A percentile compares a stretch with the other conserved stretches of the same genome.
Evolutionary conservation across 139 green algal genomes (phyloP).

Genomic region (Volvox reticuliferus): DNA sequence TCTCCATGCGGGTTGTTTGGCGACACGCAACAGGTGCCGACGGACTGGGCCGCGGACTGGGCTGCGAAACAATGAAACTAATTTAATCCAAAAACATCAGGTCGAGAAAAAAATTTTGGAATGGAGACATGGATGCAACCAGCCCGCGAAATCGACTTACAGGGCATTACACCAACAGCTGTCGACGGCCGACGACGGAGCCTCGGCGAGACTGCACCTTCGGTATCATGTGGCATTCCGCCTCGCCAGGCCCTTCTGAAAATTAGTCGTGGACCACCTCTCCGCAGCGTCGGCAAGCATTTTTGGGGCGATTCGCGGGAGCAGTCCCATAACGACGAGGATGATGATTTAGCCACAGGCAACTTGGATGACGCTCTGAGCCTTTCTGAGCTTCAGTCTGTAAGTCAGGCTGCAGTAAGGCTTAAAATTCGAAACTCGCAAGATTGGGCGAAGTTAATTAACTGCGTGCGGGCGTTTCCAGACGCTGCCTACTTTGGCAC

Average conservation of each 20-base stretch:
- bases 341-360: background rate
- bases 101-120: background rate
- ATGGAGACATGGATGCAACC: background rate
- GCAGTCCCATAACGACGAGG: background rate
- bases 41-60: background rate
- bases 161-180: background rate
- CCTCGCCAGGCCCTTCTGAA: background rate
- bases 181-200: conserved; percentile 3
- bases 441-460: too few relatives aligned
- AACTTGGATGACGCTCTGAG: background rate
- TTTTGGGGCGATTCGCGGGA: background rate
- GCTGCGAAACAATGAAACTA: too few relatives aligned
- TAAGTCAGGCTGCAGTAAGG: background rate
- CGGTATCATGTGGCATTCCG: background rate
- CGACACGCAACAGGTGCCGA: background rate
- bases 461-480: too few relatives aligned
- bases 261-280: background rate
- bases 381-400: conserved; percentile 22
- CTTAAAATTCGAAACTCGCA: too few relatives aligned
- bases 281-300: background rate
- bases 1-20: background rate
- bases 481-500: too few relatives aligned
- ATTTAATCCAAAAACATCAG: too few relatives aligned
- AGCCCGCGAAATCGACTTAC: background rate
- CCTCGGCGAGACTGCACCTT: background rate